These are phyloP conservation scores for Diutina siamensis DNA, from an alignment of 1,139 yeast genomes.

Conservation along the genomic window DNA sequence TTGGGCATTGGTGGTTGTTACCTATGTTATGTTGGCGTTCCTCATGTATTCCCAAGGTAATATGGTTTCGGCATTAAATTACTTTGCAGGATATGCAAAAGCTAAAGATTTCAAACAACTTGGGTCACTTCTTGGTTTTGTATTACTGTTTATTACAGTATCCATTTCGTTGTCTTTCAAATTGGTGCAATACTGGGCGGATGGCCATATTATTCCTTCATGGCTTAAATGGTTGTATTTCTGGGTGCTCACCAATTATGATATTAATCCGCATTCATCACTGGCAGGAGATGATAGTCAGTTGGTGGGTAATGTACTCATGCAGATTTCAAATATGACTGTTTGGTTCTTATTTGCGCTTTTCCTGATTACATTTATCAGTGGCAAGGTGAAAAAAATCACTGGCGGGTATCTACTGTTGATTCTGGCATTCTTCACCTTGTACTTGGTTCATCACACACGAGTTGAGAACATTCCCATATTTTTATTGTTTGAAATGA, in stretches of 20 bases:
- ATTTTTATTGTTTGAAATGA: constrained; percentile 37
- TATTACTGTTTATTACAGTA: constrained; percentile 25
- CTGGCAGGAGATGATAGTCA: not conserved
- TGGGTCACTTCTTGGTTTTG: constrained; percentile 25
- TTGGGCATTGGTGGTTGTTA: constrained; percentile 38
- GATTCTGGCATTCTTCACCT: constrained; percentile 31
- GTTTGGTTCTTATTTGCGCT: not conserved
- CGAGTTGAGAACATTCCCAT: constrained; percentile 60
- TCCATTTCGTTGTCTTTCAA: constrained; percentile 45
- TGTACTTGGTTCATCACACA: constrained; percentile 61
- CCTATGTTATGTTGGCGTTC: constrained; percentile 22
- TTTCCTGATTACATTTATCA: constrained; percentile 6
- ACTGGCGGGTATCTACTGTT: constrained; percentile 26
- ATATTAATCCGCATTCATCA: not conserved
- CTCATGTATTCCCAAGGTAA: constrained; percentile 20
- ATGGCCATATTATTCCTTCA: constrained; percentile 37
- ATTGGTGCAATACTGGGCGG: constrained; percentile 30
- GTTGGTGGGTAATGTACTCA: not conserved
- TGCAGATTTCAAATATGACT: not conserved
- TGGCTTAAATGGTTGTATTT: constrained; percentile 20
- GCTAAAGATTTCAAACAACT: constrained; percentile 12
- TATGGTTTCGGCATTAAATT: not conserved
- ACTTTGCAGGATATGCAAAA: not conserved
- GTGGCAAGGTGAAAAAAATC: constrained; percentile 17
- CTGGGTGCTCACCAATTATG: constrained; percentile 10